These are phyloP conservation scores for Heterobasidion occidentale DNA, from an alignment of 1,284 basidiomycete genomes.

Conservation along the genomic window DNA sequence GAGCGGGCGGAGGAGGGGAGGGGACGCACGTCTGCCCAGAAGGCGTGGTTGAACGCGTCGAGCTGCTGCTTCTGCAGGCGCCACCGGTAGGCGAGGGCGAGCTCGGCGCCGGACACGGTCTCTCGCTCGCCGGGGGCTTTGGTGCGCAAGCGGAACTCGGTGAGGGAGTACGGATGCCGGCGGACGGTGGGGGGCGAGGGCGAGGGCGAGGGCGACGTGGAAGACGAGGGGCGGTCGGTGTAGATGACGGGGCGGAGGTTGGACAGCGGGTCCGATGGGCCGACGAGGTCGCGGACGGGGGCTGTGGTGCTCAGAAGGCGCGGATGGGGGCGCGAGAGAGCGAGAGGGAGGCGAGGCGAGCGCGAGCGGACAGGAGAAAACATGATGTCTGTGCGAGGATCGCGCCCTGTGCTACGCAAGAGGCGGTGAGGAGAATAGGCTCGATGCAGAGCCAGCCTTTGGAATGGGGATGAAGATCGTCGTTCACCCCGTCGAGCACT, in stretches of 20 bases:
- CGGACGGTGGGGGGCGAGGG: slow-evolving; percentile 12
- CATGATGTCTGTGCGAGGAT: not conserved
- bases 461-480: too few species aligned
- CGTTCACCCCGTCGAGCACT: too few species aligned
- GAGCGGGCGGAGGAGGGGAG: slow-evolving; percentile 1
- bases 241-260: slow-evolving; percentile 72
- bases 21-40: slow-evolving; percentile 65
- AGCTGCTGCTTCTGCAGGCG: slow-evolving; percentile 60
- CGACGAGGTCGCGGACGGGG: slow-evolving; percentile 41
- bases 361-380: slow-evolving; percentile 1
- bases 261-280: slow-evolving; percentile 68
- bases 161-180: slow-evolving; percentile 66
- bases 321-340: not conserved
- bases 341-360: not conserved
- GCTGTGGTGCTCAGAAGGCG: slow-evolving; percentile 36
- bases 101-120: slow-evolving; percentile 3
- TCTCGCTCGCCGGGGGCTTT: slow-evolving; percentile 8
- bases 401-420: too few species aligned
- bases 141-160: slow-evolving; percentile 41
- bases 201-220: slow-evolving; percentile 10
- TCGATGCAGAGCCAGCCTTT: too few species aligned
- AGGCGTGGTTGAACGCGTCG: slow-evolving; percentile 64
- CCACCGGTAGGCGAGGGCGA: slow-evolving; percentile 53
- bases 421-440: too few species aligned
- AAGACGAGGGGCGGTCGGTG: slow-evolving; percentile 34